Conservation (phyloP, 2,329 filamentous ascomycete species). For the Diplodia mutila region DNA sequence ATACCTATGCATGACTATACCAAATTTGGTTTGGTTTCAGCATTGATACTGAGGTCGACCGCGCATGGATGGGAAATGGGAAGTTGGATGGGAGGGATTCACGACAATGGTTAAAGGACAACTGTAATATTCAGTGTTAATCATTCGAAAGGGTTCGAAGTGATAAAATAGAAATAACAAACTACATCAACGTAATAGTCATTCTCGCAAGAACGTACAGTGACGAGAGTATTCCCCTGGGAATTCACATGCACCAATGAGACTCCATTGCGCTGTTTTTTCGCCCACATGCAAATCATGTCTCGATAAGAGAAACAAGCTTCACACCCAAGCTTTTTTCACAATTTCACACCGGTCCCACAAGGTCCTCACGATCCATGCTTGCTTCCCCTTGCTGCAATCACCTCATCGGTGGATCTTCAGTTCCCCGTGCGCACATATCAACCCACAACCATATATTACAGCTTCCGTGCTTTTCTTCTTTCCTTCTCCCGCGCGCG, state of each 20-base stretch:
- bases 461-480: not conserved
- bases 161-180: not conserved
- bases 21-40: not conserved
- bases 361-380: not conserved
- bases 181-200: too few relatives aligned
- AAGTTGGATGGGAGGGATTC: not conserved
- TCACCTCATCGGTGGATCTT: not conserved
- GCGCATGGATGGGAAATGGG: not conserved
- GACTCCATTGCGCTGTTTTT: not conserved
- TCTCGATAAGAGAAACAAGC: not conserved
- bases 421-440: not conserved
- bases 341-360: not conserved
- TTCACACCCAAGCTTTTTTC: not conserved
- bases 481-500: too few relatives aligned
- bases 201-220: not conserved
- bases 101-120: not conserved
- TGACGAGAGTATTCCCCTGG: not conserved
- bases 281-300: not conserved
- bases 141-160: not conserved
- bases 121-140: not conserved
- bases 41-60: not conserved
- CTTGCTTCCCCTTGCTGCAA: not conserved
- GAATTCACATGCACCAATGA: not conserved
- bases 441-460: not conserved
- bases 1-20: not conserved